A percentile compares a stretch with the other conserved stretches of the same genome.
These are phyloP conservation scores for Botrytis deweyae DNA, from an alignment of 2,329 filamentous ascomycete genomes.

Conservation along the genomic window DNA sequence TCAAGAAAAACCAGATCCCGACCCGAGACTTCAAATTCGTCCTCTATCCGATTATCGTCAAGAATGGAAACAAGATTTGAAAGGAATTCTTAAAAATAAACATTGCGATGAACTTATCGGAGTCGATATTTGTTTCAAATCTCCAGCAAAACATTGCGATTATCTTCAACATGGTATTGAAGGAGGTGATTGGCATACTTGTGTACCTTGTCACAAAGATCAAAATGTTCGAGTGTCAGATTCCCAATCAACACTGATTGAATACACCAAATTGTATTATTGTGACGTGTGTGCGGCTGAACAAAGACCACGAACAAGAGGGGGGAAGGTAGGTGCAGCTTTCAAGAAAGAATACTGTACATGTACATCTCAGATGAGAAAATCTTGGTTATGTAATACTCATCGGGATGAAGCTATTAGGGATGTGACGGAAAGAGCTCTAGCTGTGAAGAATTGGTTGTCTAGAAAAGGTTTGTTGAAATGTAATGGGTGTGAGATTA, in stretches of 20 bases:
- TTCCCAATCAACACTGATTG: background rate
- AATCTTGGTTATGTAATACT: slow-evolving; percentile 8
- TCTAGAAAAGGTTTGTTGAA: background rate
- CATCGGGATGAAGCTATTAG: background rate
- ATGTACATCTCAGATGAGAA: slow-evolving; percentile 7
- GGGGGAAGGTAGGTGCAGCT: accelerated
- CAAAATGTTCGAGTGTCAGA: background rate
- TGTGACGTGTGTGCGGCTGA: background rate
- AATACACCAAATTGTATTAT: slow-evolving; percentile 3
- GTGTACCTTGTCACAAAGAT: background rate
- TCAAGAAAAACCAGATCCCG: background rate
- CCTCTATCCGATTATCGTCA: background rate
- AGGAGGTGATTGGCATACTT: background rate
- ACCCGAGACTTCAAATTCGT: background rate
- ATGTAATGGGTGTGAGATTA: slow-evolving; percentile 5
- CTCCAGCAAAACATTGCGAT: slow-evolving; percentile 3
- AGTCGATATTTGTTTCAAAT: slow-evolving; percentile 10
- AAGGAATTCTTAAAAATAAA: background rate
- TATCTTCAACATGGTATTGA: background rate
- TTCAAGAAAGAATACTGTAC: slow-evolving; percentile 1
- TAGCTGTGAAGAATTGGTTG: slow-evolving; percentile 4
- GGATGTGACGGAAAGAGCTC: background rate
- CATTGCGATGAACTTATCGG: slow-evolving; percentile 4
- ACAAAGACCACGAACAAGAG: background rate
- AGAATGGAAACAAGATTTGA: slow-evolving; percentile 1